Evolutionary conservation across 345 rosid species (phyloP).

Genomic region (Hypericum androsaemum): DNA sequence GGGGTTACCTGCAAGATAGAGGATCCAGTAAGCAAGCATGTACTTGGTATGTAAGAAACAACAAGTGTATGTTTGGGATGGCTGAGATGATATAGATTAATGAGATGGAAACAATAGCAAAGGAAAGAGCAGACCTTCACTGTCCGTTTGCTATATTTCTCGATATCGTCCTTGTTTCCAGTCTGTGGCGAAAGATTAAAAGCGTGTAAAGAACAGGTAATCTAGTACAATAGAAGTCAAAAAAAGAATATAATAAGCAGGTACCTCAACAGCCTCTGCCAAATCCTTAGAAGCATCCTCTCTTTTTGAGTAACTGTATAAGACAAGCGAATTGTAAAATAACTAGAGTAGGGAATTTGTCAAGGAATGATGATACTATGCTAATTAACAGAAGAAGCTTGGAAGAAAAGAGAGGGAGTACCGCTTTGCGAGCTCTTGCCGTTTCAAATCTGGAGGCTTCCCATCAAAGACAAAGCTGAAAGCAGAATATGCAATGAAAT

Average conservation of each 20-base stretch:
- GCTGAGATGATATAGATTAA: background rate
- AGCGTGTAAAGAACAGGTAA: background rate
- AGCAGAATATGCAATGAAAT: background rate
- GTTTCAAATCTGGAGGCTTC: slow-evolving; percentile 78
- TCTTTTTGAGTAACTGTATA: slow-evolving; percentile 64
- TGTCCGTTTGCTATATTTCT: slow-evolving; percentile 86
- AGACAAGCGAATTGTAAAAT: background rate
- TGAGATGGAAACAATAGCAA: background rate
- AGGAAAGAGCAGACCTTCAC: slow-evolving; percentile 46
- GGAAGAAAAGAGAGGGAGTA: slow-evolving; percentile 7
- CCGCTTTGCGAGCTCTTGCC: slow-evolving; percentile 88
- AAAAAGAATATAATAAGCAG: slow-evolving; percentile 3
- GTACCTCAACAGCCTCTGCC: slow-evolving; percentile 60
- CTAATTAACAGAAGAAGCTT: background rate
- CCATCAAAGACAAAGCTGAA: slow-evolving; percentile 86
- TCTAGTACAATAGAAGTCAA: background rate
- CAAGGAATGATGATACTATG: no score
- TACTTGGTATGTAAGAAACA: background rate
- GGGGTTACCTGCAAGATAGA: slow-evolving; percentile 53
- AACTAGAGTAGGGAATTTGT: no score
- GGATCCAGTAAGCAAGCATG: background rate
- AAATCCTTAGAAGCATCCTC: slow-evolving; percentile 66
- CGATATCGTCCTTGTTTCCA: slow-evolving; percentile 83
- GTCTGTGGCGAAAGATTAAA: slow-evolving; percentile 26
- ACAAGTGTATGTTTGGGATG: background rate